phyloP scores from a whole-genome alignment of 2,329 filamentous ascomycete species.

The Colletotrichum paranaense region DNA sequence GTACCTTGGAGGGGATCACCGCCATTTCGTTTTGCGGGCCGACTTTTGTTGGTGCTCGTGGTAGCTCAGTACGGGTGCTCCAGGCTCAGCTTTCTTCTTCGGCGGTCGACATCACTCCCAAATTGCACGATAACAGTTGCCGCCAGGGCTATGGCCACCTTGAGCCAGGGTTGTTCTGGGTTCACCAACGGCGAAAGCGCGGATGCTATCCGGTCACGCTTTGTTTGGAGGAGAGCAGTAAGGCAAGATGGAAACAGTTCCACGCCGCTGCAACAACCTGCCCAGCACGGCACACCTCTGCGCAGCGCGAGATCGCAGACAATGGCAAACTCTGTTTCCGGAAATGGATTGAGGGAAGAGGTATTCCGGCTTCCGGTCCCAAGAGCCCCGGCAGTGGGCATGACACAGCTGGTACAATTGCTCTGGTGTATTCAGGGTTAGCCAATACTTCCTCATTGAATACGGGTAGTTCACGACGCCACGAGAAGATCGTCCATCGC shows the following conservation, averaged over 20 bases:
- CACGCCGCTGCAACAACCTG: slow-evolving; percentile 4
- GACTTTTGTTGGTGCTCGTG: slow-evolving; percentile 10
- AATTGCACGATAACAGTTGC: slow-evolving; percentile 13
- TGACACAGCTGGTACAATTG: not conserved
- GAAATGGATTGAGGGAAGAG: not conserved
- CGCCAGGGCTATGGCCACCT: slow-evolving; percentile 17
- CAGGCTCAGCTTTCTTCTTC: slow-evolving; percentile 26
- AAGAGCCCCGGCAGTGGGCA: not conserved
- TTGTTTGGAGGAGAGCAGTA: not conserved
- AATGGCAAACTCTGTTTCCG: slow-evolving; percentile 7
- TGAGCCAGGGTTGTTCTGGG: slow-evolving; percentile 11
- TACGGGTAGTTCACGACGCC: not conserved
- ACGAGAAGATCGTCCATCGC: not conserved
- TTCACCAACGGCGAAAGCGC: slow-evolving; percentile 13
- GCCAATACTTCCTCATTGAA: not conserved
- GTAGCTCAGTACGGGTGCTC: not conserved
- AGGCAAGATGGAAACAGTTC: not conserved
- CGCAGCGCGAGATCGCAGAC: not conserved
- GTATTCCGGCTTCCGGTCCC: not conserved
- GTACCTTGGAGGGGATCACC: slow-evolving; percentile 33
- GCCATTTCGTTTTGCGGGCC: slow-evolving; percentile 35
- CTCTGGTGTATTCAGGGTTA: not conserved
- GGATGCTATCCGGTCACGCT: slow-evolving; percentile 27
- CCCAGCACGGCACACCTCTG: not conserved
- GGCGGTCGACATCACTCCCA: slow-evolving; percentile 18